These are phyloP conservation scores for Clohesyomyces aquaticus DNA, from an alignment of 495 filamentous ascomycete genomes.

Conservation along the genomic window DNA sequence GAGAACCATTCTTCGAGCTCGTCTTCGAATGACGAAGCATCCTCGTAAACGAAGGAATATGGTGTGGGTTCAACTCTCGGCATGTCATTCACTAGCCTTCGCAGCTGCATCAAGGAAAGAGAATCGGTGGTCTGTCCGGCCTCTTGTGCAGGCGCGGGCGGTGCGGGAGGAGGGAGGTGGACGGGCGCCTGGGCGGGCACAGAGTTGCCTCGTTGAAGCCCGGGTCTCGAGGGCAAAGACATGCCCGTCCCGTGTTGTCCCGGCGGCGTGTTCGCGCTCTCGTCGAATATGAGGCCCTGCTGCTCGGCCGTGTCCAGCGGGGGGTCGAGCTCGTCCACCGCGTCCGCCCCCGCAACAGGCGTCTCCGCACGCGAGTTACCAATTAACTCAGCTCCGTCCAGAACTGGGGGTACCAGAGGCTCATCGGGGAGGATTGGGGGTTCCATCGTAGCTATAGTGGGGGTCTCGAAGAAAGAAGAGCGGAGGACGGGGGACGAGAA, in stretches of 20 bases:
- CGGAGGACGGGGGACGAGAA: background rate
- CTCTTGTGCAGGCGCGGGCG: slow-evolving; percentile 55
- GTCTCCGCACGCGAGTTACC: slow-evolving; percentile 18
- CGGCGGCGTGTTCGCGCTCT: slow-evolving; percentile 3
- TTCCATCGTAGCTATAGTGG: slow-evolving; percentile 23
- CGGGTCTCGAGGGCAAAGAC: slow-evolving; percentile 52
- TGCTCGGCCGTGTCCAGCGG: slow-evolving; percentile 40
- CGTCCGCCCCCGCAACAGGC: slow-evolving; percentile 26
- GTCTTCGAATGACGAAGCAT: slow-evolving; percentile 76
- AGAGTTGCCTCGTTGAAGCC: slow-evolving; percentile 58
- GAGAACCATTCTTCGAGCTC: slow-evolving; percentile 97
- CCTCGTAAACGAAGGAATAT: slow-evolving; percentile 93
- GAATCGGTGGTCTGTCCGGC: slow-evolving; percentile 66
- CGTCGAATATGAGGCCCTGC: slow-evolving; percentile 34
- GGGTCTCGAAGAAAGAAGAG: slow-evolving; percentile 1
- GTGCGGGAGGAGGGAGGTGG: slow-evolving; percentile 63
- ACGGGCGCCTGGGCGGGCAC: slow-evolving; percentile 58
- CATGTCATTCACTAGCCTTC: slow-evolving; percentile 77
- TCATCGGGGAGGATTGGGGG: slow-evolving; percentile 16
- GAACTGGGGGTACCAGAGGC: slow-evolving; percentile 28
- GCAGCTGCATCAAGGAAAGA: slow-evolving; percentile 79
- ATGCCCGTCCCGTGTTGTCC: slow-evolving; percentile 12
- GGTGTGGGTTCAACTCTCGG: slow-evolving; percentile 76
- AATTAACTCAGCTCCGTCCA: slow-evolving; percentile 40
- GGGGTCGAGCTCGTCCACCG: slow-evolving; percentile 17